Conservation (phyloP, 2,329 filamentous ascomycete species). For the Diplodia scrobiculata region DNA sequence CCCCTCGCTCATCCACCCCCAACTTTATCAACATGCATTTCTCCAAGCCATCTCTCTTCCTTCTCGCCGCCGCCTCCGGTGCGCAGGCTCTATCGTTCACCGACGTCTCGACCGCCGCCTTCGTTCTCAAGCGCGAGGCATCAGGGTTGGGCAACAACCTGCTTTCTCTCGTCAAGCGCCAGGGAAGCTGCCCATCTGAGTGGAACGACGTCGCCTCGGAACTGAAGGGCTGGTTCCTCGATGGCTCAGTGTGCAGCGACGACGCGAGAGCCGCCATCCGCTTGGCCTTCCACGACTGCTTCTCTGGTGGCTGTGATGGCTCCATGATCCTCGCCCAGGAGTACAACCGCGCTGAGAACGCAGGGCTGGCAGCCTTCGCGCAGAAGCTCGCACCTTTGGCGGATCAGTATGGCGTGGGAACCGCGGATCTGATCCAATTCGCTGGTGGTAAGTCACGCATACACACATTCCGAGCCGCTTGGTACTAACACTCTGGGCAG, state of each 20-base stretch:
- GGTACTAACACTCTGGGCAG: constrained; percentile 33
- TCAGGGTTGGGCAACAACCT: constrained; percentile 2
- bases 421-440: constrained; percentile 60
- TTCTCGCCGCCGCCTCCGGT: constrained; percentile 4
- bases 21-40: constrained; percentile 14
- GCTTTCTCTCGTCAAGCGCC: constrained; percentile 14
- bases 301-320: constrained; percentile 47
- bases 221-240: constrained; percentile 33
- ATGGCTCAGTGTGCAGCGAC: constrained; percentile 36
- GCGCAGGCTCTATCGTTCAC: constrained; percentile 21
- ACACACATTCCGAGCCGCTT: not conserved
- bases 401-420: constrained; percentile 49
- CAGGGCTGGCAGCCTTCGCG: constrained; percentile 51
- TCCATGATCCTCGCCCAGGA: constrained; percentile 47
- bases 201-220: constrained; percentile 36
- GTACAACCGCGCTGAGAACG: constrained; percentile 45
- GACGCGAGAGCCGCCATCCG: constrained; percentile 38
- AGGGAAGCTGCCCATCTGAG: constrained; percentile 34
- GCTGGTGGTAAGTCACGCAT: constrained; percentile 38
- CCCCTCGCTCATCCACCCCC: not conserved
- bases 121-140: constrained; percentile 22
- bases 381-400: constrained; percentile 46
- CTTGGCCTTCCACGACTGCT: constrained; percentile 42
- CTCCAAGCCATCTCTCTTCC: constrained; percentile 11
- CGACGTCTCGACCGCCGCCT: constrained; percentile 25